Percentiles rank a stretch among this genome's conserved stretches.
These are phyloP conservation scores for Pichia sp. DNA, from an alignment of 1,139 yeast genomes.

Conservation along the genomic window DNA sequence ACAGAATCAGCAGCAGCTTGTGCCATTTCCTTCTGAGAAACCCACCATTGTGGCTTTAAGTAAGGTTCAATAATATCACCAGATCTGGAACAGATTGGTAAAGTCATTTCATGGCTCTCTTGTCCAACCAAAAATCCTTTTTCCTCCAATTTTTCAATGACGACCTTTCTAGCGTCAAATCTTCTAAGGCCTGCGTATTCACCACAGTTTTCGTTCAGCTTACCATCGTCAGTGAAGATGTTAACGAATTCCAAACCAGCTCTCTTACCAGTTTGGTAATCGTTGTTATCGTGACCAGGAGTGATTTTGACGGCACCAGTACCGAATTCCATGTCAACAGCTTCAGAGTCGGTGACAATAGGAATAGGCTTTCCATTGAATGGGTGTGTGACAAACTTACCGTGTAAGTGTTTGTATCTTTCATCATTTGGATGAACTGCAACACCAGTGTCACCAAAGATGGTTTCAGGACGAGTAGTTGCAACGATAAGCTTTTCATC, in stretches of 20 bases:
- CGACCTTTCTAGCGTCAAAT: constrained; percentile 86
- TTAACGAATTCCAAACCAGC: constrained; percentile 82
- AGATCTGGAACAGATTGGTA: constrained; percentile 91
- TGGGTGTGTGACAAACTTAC: constrained; percentile 87
- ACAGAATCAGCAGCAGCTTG: constrained; percentile 82
- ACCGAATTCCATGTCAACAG: constrained; percentile 99
- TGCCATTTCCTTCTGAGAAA: constrained; percentile 85
- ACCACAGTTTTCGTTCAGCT: constrained; percentile 87
- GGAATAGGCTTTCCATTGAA: constrained; percentile 82
- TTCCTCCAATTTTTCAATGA: constrained; percentile 72
- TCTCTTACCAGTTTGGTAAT: constrained; percentile 94
- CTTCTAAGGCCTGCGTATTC: constrained; percentile 88
- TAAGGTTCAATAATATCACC: constrained; percentile 96
- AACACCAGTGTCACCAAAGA: constrained; percentile 96
- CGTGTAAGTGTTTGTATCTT: constrained; percentile 91
- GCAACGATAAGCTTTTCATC: constrained; percentile 90
- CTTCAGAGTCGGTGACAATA: constrained; percentile 80
- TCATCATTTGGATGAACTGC: constrained; percentile 96
- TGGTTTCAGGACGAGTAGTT: constrained; percentile 97
- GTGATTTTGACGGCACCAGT: constrained; percentile 99
- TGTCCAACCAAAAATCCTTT: constrained; percentile 75
- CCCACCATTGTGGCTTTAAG: constrained; percentile 99
- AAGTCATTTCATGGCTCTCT: constrained; percentile 90
- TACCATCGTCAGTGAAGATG: constrained; percentile 88
- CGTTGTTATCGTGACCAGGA: constrained; percentile 97